These are phyloP conservation scores for Penicillium concentricum DNA, from an alignment of 2,329 filamentous ascomycete species.

Conservation along the genomic window DNA sequence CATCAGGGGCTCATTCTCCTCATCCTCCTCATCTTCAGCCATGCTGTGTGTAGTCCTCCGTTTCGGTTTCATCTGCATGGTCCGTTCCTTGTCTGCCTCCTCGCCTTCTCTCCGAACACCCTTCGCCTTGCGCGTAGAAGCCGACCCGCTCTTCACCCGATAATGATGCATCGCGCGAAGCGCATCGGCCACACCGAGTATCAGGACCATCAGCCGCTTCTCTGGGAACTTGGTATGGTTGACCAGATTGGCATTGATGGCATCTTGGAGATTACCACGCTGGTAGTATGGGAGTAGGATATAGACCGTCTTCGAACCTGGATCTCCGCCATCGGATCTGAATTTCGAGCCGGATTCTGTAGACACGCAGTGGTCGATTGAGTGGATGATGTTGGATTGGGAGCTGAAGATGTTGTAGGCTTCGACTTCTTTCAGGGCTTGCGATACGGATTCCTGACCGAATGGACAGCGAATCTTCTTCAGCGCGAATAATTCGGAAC, in stretches of 20 bases:
- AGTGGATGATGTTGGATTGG: constrained; percentile 81
- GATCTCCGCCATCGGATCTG: constrained; percentile 56
- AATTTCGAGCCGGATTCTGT: constrained; percentile 62
- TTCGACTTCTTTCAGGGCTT: constrained; percentile 95
- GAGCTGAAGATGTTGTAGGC: constrained; percentile 88
- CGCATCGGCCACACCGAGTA: constrained; percentile 86
- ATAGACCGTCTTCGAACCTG: constrained; percentile 87
- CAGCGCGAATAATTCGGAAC: constrained; percentile 82
- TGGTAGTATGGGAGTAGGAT: constrained; percentile 94
- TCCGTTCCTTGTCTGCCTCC: constrained; percentile 50
- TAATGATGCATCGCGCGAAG: constrained; percentile 92
- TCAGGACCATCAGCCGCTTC: constrained; percentile 80
- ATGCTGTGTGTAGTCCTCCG: constrained; percentile 46
- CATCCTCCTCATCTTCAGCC: constrained; percentile 69
- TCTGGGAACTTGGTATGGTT: constrained; percentile 92
- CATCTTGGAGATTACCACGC: constrained; percentile 91
- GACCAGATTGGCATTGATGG: constrained; percentile 97
- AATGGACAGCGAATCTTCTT: constrained; percentile 99
- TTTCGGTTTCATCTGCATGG: constrained; percentile 39
- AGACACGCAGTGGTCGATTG: constrained; percentile 77
- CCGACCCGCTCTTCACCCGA: constrained; percentile 59
- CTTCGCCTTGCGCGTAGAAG: constrained; percentile 55
- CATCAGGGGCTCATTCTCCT: constrained; percentile 81
- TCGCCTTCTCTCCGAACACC: constrained; percentile 56
- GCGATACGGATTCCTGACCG: constrained; percentile 90